Percentiles rank a stretch among this genome's conserved stretches.
These are phyloP conservation scores for Aphanomyces stellatus DNA, from an alignment of 352 stramenopile species.

Conservation along the genomic window DNA sequence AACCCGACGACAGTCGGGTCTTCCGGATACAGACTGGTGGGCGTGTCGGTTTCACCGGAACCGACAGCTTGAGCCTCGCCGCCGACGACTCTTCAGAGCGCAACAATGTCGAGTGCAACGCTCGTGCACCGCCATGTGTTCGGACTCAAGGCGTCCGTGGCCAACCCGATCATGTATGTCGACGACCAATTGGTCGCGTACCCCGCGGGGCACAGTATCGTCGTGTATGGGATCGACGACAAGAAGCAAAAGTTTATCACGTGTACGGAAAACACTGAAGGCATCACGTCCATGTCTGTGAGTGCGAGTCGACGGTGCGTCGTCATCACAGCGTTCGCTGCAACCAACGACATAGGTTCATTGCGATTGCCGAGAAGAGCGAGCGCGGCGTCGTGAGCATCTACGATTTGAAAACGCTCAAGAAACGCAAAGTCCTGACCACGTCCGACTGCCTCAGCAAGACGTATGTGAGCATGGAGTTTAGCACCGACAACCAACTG, in stretches of 20 bases:
- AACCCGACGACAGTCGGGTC: no score
- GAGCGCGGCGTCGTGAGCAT: conserved; percentile 66
- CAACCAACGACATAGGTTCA: conserved; percentile 28
- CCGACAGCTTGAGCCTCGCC: no score
- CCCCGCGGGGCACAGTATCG: conserved; percentile 79
- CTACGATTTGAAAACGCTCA: conserved; percentile 85
- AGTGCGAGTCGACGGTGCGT: conserved; percentile 46
- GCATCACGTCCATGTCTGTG: conserved; percentile 55
- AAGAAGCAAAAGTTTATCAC: conserved; percentile 87
- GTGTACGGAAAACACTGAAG: conserved; percentile 60
- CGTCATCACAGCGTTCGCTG: neutral
- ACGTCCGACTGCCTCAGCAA: conserved; percentile 52
- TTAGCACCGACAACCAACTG: conserved; percentile 85
- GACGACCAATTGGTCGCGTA: conserved; percentile 79
- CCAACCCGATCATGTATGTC: conserved; percentile 73
- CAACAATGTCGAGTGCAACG: conserved; percentile 11
- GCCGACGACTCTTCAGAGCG: neutral
- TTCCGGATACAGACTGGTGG: neutral
- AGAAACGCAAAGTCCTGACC: conserved; percentile 84
- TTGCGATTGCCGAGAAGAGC: conserved; percentile 68
- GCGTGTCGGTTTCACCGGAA: no score
- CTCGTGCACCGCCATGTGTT: conserved; percentile 65
- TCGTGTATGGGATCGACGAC: conserved; percentile 85
- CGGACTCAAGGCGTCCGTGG: conserved; percentile 80
- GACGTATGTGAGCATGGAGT: conserved; percentile 77